A percentile compares a stretch with the other conserved stretches of the same genome.
These are phyloP conservation scores for Murraya paniculata DNA, from an alignment of 345 rosid genomes.

Conservation along the genomic window DNA sequence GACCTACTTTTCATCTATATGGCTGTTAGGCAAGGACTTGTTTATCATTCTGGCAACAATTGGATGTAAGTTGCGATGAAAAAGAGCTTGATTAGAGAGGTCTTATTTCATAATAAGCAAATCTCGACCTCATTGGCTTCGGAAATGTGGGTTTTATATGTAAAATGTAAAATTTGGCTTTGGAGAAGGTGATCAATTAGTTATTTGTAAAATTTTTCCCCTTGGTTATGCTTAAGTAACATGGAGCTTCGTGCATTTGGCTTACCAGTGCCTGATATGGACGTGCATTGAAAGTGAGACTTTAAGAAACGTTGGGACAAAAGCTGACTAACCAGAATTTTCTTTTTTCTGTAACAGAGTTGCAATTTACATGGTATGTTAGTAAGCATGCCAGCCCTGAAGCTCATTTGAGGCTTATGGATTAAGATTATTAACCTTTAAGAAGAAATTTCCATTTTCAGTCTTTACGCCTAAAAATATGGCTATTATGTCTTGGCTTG, in stretches of 20 bases:
- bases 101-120: background rate
- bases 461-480: background rate
- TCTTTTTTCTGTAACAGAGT: background rate
- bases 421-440: background rate
- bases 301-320: background rate
- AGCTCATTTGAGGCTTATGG: too few relatives aligned
- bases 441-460: too few relatives aligned
- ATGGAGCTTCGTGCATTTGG: background rate
- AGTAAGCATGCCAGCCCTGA: background rate
- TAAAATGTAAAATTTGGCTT: background rate
- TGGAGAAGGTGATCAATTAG: background rate
- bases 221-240: background rate
- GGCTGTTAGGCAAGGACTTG: background rate
- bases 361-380: background rate
- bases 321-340: background rate
- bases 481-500: too few relatives aligned
- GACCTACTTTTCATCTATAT: background rate
- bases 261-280: background rate
- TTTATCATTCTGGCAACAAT: background rate
- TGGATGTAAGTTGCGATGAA: background rate
- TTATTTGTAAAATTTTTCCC: background rate
- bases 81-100: background rate
- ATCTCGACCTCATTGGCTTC: background rate
- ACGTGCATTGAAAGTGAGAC: background rate
- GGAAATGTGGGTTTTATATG: background rate